Conservation (phyloP, 2,329 filamentous ascomycete genomes). For the Phaeosphaeria sp. region DNA sequence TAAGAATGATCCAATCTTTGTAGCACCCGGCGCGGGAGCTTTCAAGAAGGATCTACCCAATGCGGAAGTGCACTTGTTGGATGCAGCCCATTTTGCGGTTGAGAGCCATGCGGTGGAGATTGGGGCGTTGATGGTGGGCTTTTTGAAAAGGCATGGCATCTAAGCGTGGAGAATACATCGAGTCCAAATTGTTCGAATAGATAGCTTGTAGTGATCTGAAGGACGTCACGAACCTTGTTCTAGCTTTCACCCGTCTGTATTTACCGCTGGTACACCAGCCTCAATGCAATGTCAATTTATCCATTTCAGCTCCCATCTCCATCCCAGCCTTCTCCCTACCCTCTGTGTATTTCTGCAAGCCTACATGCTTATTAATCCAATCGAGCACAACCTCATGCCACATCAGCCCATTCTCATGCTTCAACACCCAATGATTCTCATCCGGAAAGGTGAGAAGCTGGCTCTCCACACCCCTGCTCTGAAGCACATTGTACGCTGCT, state of each 20-base stretch:
- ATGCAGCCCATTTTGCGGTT: slow-evolving; percentile 64
- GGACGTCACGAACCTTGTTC: too few relatives aligned
- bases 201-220: too few relatives aligned
- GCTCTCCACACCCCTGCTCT: slow-evolving; percentile 76
- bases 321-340: slow-evolving; percentile 14
- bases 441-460: slow-evolving; percentile 82
- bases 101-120: slow-evolving; percentile 48
- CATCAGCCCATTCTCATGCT: slow-evolving; percentile 86
- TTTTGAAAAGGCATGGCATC: slow-evolving; percentile 29
- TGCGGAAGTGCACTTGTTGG: slow-evolving; percentile 58
- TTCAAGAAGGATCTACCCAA: slow-evolving; percentile 58
- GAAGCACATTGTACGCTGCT: slow-evolving; percentile 84
- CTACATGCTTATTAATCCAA: slow-evolving; percentile 71
- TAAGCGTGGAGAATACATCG: neutral
- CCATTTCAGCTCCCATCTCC: neutral
- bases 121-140: slow-evolving; percentile 44
- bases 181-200: too few relatives aligned
- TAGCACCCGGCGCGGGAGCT: slow-evolving; percentile 60
- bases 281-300: neutral
- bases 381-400: slow-evolving; percentile 88
- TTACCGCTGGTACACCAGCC: neutral
- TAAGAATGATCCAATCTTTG: slow-evolving; percentile 61
- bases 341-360: slow-evolving; percentile 54
- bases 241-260: neutral
- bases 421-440: slow-evolving; percentile 83